Percentiles rank a stretch among this genome's conserved stretches.
phyloP scores from a whole-genome alignment of 352 stramenopile species.

The Aphanomyces stellatus region DNA sequence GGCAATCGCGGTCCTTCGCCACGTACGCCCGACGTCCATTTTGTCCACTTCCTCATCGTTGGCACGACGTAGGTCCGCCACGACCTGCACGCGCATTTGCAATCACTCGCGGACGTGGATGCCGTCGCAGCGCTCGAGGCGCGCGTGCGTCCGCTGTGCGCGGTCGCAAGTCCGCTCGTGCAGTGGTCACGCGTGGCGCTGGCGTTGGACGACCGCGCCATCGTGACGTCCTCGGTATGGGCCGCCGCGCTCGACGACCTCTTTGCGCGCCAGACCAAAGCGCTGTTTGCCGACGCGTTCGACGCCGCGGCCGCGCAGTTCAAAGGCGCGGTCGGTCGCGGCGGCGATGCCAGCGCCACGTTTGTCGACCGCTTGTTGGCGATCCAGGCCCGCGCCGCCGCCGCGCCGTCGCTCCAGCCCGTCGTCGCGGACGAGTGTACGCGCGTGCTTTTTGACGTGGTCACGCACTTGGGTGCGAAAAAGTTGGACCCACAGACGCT shows the following conservation, averaged over 20 bases:
- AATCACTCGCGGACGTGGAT: background rate
- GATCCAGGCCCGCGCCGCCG: background rate
- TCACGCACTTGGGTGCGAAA: background rate
- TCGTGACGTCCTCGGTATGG: background rate
- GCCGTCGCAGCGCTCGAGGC: background rate
- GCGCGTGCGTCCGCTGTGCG: background rate
- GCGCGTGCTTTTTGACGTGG: slow-evolving; percentile 45
- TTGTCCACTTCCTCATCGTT: background rate
- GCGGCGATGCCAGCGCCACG: background rate
- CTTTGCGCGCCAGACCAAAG: background rate
- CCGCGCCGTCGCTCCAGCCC: slow-evolving; percentile 32
- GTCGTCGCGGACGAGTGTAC: slow-evolving; percentile 72
- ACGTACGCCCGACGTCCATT: background rate
- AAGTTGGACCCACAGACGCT: background rate
- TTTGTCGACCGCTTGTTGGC: background rate
- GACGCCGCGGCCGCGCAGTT: background rate
- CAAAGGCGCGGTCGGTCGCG: background rate
- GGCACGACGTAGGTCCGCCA: background rate
- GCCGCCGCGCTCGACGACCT: background rate
- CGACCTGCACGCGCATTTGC: background rate
- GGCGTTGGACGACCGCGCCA: background rate
- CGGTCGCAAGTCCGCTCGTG: background rate
- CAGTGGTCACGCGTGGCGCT: background rate
- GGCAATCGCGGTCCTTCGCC: background rate
- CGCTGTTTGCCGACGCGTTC: background rate